Base-by-base conservation (phyloP, 305 asterid genomes). In the Plantago coronopus region DNA sequence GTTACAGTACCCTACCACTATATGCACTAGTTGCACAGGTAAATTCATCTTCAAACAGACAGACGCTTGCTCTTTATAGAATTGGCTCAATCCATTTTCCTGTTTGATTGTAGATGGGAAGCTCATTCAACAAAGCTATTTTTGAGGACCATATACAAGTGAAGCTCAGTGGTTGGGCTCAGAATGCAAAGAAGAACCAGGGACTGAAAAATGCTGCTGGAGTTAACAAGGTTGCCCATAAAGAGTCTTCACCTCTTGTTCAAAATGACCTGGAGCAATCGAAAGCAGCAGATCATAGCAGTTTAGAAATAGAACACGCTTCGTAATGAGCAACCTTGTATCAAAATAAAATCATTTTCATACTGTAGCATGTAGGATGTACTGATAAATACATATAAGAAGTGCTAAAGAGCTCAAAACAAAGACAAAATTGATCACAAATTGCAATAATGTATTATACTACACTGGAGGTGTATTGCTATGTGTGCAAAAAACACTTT, bases 21-120 rank as follows among this genome's bases (percentile, higher is more conserved):
- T 84, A 84, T 65, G 89, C 88, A 50, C 63, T 84, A 34, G 86
- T 84, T 18, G 70, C 93, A 7, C 86, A 81, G 84, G 93, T 81
- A 62, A 68, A 20, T 19, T n/a, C 7, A 4, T 31, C 34, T 51
- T 51, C 22, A 17, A 22, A 21, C 17, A 50, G 17, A 48, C 16
- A 51, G 37, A 22, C 37, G 11, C 57, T 14, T 13, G 29, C 20
- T 21, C 51, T 21, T 13, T 19, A 7, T 40, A 17, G 37, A 17
- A 48, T 31, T 51, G 58, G 53, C 2, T 22, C 8, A 20, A 53
- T 15, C 53, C 8, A 15, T 34, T 45, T 37, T 27, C 29, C 19
- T 16, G 43, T 45, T 37, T 47, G 29, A 22, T 22, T 64, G 54
- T 42, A 85, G 94, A 85, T 82, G 94, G 94, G 89, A 71, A 80